Evolutionary conservation across 2,329 filamentous ascomycete species (phyloP), one percentile per base, ranked within the genome.

Genomic region (Colletotrichum chrysophilum): DNA sequence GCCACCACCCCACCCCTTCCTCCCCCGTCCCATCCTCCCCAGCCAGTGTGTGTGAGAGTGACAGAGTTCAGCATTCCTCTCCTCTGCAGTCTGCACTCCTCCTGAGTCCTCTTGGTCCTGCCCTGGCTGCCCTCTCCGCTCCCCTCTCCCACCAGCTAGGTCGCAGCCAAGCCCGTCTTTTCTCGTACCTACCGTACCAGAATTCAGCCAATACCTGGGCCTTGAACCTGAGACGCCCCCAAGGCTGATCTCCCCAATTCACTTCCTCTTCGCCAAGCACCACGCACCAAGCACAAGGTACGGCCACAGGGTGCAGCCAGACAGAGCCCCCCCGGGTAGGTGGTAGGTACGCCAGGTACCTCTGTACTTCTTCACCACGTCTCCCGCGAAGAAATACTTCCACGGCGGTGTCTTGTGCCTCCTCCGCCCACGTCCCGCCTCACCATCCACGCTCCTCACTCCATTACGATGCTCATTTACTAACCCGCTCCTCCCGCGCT

Each of bases 391-490:
- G 24, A 66, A 48, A 30, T 71, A 58, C 38, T 64, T 74, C 14
- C 65, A 43, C 38, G 5, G 36, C 36, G 36, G 38, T 16, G 38
- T 43, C 1, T 0, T n/a, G 18, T 71, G 13, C 28, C 56, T 74
- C 73, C 62, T 28, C 43, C 69, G 69, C 69, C 64, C 69, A 70
- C 62, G 64, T 74, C 68, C 65, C 68, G 43, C 38, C 65, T 55
- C 69, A 55, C 43, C 38, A 55, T 60, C 34, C 28, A 38, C 48
- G n/a, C 43, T 24, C 34, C 65, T 28, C 43, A 36, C 55, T 32
- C 67, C 70, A 73, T 75, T 74, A 68, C 65, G 70, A 74, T 75
- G 64, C 70, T 73, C 74, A 64, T 75, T 75, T 73, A 75, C 70
- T 68, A 76, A 76, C 70, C 74, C 70, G 74, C 74, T 73, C 58